Evolutionary conservation across 2,329 filamentous ascomycete genomes (phyloP), one percentile per base, ranked within the genome.

Genomic region (Phaeophleospora eucalypticola): DNA sequence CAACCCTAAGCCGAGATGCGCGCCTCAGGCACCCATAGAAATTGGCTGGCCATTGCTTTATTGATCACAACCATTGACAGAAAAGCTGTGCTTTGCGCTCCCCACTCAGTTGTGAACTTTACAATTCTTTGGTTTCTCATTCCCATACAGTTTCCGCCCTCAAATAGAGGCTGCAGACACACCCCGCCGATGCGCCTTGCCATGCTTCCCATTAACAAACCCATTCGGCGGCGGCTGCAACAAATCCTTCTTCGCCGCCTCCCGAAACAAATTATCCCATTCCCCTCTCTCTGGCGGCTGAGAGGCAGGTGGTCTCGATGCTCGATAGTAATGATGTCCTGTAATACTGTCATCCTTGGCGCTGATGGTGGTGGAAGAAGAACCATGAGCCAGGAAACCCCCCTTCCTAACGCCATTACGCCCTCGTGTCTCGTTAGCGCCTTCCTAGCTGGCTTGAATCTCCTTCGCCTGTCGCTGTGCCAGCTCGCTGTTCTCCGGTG

Each of bases 401-500:
- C 6, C 24, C 20, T 18, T 18, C 24, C 36, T 14, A 39, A 43
- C 51, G 33, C 48, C 56, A 41, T 42, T 45, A 56, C 54, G 49
- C 53, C 52, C 39, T 60, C 58, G 59, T 62, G 50, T 54, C 58
- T 56, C 58, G 50, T 59, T 58, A 60, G 52, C 59, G 56, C 43
- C 46, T 55, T 56, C 54, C 53, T 58, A 68, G 54, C 64, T 66
- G 48, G 58, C 57, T 46, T 66, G 64, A 42, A 68, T 65, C 45
- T 69, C 65, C 54, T 65, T 67, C 21, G 74, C 74, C 61, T 76
- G 73, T 54, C 71, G 70, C 54, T 71, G 66, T 8, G 73, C 72
- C 40, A 74, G 60, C 17, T 71, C 72, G 53, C 72, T 63, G 27
- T 72, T 72, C 60, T 77, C 74, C 6, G 74, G 74, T 33, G 74